Evolutionary conservation across 129 eudicot genomes (phyloP).

Genomic region (Deinandra increscens): DNA sequence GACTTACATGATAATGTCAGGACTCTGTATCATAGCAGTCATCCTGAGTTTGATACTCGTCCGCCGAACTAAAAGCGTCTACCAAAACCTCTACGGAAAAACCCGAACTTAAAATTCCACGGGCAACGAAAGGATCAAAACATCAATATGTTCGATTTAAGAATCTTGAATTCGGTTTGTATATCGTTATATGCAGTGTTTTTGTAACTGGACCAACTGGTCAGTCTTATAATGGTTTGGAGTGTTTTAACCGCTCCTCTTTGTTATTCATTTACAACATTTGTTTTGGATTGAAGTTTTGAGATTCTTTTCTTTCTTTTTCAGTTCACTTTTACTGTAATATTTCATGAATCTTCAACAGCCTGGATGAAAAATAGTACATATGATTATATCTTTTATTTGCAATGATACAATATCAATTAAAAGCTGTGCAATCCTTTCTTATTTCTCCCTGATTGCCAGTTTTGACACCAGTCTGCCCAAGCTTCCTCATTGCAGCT

Average conservation of each 20-base stretch:
- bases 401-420: constrained; percentile 25
- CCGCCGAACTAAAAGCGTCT: constrained; percentile 72
- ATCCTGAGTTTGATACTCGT: constrained; percentile 81
- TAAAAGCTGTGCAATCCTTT: constrained; percentile 62
- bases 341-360: constrained; percentile 11
- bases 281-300: constrained; percentile 27
- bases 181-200: not conserved
- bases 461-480: constrained; percentile 58
- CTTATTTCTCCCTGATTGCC: constrained; percentile 73
- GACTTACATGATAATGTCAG: constrained; percentile 78
- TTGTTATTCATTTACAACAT: not conserved
- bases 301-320: not conserved
- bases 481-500: constrained; percentile 75
- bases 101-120: constrained; percentile 37
- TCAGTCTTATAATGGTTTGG: no score
- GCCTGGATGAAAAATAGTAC: constrained; percentile 10
- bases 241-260: no score
- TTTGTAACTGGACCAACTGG: no score
- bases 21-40: constrained; percentile 69
- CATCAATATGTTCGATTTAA: not conserved
- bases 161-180: constrained; percentile 23
- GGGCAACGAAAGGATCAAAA: not conserved
- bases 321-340: constrained; percentile 24
- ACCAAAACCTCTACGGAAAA: constrained; percentile 72
- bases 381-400: not conserved